Conservation (phyloP, 306 rosid genomes). For the Rubus idaeus region DNA sequence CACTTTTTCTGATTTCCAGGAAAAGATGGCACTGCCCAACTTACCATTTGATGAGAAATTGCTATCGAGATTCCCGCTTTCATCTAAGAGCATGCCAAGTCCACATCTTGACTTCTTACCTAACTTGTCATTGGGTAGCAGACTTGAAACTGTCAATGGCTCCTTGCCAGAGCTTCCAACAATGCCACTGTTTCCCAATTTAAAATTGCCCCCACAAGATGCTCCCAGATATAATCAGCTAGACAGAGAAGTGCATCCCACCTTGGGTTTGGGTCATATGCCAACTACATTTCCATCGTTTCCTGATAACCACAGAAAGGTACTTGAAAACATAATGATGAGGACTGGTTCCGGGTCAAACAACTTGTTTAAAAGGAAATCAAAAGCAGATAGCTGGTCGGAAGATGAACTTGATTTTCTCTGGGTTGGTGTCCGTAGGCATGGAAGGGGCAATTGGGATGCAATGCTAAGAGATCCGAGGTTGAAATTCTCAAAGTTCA, state of each 20-base stretch:
- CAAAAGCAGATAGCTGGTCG: slow-evolving; percentile 80
- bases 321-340: slow-evolving; percentile 98
- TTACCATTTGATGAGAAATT: slow-evolving; percentile 83
- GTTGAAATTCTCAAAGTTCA: slow-evolving; percentile 75
- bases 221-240: slow-evolving; percentile 64
- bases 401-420: slow-evolving; percentile 98
- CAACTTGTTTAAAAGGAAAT: slow-evolving; percentile 53
- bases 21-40: slow-evolving; percentile 67
- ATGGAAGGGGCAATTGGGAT: slow-evolving; percentile 96
- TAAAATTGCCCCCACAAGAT: slow-evolving; percentile 78
- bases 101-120: slow-evolving; percentile 76
- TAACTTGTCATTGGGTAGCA: slow-evolving; percentile 70
- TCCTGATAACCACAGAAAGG: slow-evolving; percentile 93
- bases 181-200: slow-evolving; percentile 68
- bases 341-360: slow-evolving; percentile 76
- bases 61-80: slow-evolving; percentile 71
- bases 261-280: slow-evolving; percentile 80
- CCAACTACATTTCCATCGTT: slow-evolving; percentile 61
- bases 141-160: slow-evolving; percentile 59
- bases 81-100: slow-evolving; percentile 52
- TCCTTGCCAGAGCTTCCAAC: slow-evolving; percentile 69
- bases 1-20: slow-evolving; percentile 66
- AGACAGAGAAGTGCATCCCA: slow-evolving; percentile 63
- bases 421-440: slow-evolving; percentile 99
- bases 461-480: slow-evolving; percentile 83